Evolutionary conservation across 1,139 yeast genomes (phyloP), one percentile per base, ranked within the genome.

Genomic region (Ogataea hybrid): DNA sequence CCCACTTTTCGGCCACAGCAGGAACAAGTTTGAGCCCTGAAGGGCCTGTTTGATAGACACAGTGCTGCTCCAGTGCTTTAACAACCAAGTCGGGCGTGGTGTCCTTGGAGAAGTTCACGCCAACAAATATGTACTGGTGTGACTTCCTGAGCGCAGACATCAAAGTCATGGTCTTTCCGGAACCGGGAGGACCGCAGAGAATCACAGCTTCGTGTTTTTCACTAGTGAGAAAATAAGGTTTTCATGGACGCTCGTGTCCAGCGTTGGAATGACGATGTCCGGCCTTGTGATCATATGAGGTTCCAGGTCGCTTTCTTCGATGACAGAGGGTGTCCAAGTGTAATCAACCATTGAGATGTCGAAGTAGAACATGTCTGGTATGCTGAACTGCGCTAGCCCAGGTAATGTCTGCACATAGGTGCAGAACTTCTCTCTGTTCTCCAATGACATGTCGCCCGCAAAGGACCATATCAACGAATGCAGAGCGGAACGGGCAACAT

Each of bases 171-270:
- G 97, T 90, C 59, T 92, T 92, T 49, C 98, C 98, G 0, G 96
- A 84, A 3, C 98, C 98, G 0, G 98, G 97, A 0, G 97, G 97
- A 5, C 98, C 98, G 65, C 96, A 89, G 25, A 92, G 69, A 25
- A 92, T 68, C 18, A 88, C 62, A 0, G 95, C 79, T 36, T 68
- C 67, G 44, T 77, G 84, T 35, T 79, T 78, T 70, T 69, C 30
- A 90, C 57, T 5, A 86, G 62, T 0, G 81, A 69, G 49, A 73
- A 75, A 1, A 90, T 70, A 17, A 86, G 56, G 1, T 68, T 59
- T 48, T 86, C 94, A 48, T 86, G 87, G 42, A 81, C 70, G 2
- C 73, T 60, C 0, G 97, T 90, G 51, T 89, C 97, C 2, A 77
- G 58, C 0, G 97, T 92, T 0, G 95, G 88, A 5, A 92, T 73